Conservation (phyloP, 2,329 filamentous ascomycete species). For the Exophiala viscosa region DNA sequence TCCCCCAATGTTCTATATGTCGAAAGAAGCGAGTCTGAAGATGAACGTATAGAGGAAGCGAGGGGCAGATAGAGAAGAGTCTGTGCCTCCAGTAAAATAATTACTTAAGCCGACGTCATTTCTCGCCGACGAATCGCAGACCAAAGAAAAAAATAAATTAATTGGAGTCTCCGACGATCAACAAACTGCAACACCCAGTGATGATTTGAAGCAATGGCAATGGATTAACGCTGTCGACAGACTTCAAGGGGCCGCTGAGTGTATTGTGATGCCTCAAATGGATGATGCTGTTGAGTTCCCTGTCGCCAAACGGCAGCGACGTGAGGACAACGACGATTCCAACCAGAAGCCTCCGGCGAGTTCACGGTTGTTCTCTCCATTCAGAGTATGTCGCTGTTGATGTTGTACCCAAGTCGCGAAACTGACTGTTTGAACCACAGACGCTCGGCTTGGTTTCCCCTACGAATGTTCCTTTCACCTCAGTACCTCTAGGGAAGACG, state of each 20-base stretch:
- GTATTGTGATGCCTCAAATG: slow-evolving; percentile 3
- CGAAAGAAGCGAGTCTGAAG: background rate
- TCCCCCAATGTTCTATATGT: too few relatives aligned
- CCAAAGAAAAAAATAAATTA: background rate
- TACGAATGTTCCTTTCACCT: slow-evolving; percentile 83
- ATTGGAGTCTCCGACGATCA: background rate
- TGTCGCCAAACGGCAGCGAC: slow-evolving; percentile 73
- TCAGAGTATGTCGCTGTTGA: slow-evolving; percentile 61
- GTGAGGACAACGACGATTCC: slow-evolving; percentile 40
- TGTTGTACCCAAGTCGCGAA: too few relatives aligned
- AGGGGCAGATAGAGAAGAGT: background rate
- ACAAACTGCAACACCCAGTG: too few relatives aligned
- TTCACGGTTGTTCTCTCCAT: slow-evolving; percentile 88
- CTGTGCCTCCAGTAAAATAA: background rate
- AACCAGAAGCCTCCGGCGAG: slow-evolving; percentile 45
- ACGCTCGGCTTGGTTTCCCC: slow-evolving; percentile 92
- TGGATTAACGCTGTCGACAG: too few relatives aligned
- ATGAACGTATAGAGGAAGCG: background rate
- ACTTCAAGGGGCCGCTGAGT: background rate
- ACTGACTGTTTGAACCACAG: slow-evolving; percentile 43
- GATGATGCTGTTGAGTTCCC: slow-evolving; percentile 46
- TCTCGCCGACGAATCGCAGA: background rate
- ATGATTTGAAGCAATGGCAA: too few relatives aligned
- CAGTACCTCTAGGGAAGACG: slow-evolving; percentile 82
- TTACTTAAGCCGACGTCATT: background rate